Conservation (phyloP, 2,329 filamentous ascomycete genomes). For the Setomelanomma holmii region DNA sequence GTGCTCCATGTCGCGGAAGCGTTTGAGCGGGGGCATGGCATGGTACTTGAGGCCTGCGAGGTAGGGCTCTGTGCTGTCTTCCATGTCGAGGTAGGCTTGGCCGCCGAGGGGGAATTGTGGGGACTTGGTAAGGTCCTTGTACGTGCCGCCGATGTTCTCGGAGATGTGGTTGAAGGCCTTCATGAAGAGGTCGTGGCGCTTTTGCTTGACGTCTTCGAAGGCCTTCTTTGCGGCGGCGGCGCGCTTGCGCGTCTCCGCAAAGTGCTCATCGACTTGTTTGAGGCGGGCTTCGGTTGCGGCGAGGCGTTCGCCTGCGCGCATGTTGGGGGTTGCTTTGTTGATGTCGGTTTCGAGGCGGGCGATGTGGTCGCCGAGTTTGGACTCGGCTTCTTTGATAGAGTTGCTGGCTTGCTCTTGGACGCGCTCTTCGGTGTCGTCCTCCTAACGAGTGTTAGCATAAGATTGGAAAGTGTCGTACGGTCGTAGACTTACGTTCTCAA, state of each 20-base stretch:
- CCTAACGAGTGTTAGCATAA: conserved; percentile 53
- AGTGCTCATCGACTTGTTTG: conserved; percentile 85
- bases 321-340: conserved; percentile 95
- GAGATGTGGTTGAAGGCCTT: conserved; percentile 95
- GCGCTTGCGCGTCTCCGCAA: conserved; percentile 79
- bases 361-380: conserved; percentile 79
- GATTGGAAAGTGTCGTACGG: neutral
- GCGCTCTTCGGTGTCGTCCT: conserved; percentile 65
- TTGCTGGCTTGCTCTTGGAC: conserved; percentile 24
- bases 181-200: conserved; percentile 90
- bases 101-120: conserved; percentile 93
- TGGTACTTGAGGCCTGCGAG: conserved; percentile 97
- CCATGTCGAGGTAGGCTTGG: conserved; percentile 85
- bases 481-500: conserved; percentile 44
- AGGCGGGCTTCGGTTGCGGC: conserved; percentile 85
- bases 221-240: conserved; percentile 79
- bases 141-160: conserved; percentile 91
- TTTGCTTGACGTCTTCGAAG: conserved; percentile 81
- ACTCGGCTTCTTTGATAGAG: conserved; percentile 62
- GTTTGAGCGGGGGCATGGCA: conserved; percentile 97
- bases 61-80: conserved; percentile 96
- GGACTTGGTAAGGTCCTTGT: conserved; percentile 92
- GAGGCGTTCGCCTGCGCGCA: conserved; percentile 91
- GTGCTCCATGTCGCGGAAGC: conserved; percentile 99
- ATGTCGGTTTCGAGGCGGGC: conserved; percentile 76